These are phyloP conservation scores for Nitzschia palea DNA, from an alignment of 108 stramenopile species.

Conservation along the genomic window DNA sequence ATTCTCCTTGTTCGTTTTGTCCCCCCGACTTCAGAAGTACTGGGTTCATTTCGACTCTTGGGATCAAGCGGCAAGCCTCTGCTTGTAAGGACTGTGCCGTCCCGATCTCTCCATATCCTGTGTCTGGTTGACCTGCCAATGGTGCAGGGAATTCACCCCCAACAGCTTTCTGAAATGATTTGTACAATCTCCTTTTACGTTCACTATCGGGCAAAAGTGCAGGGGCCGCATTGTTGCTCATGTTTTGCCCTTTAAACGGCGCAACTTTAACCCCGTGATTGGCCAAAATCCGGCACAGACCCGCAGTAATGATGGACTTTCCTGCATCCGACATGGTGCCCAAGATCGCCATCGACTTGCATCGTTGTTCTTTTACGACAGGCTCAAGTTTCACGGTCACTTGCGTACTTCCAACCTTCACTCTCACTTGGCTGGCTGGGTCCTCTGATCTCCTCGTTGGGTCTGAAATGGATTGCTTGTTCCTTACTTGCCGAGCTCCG, in stretches of 20 bases:
- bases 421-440: background rate
- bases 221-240: constrained; percentile 34
- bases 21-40: constrained; percentile 35
- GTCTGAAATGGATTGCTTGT: background rate
- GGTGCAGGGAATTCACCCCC: constrained; percentile 5
- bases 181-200: constrained; percentile 25
- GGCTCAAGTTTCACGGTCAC: background rate
- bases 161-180: constrained; percentile 15
- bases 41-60: constrained; percentile 53
- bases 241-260: constrained; percentile 46
- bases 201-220: constrained; percentile 28
- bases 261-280: constrained; percentile 25
- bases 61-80: constrained; percentile 40
- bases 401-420: background rate
- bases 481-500: no score
- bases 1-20: constrained; percentile 24
- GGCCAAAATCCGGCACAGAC: constrained; percentile 30
- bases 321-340: constrained; percentile 41
- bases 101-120: constrained; percentile 36
- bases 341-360: constrained; percentile 27
- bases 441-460: background rate
- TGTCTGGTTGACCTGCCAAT: background rate
- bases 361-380: constrained; percentile 2
- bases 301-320: constrained; percentile 35
- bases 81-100: constrained; percentile 43